These are phyloP conservation scores for Bryum argenteum DNA, from an alignment of 225 moss, liverwort and hornwort genomes.

Conservation along the genomic window DNA sequence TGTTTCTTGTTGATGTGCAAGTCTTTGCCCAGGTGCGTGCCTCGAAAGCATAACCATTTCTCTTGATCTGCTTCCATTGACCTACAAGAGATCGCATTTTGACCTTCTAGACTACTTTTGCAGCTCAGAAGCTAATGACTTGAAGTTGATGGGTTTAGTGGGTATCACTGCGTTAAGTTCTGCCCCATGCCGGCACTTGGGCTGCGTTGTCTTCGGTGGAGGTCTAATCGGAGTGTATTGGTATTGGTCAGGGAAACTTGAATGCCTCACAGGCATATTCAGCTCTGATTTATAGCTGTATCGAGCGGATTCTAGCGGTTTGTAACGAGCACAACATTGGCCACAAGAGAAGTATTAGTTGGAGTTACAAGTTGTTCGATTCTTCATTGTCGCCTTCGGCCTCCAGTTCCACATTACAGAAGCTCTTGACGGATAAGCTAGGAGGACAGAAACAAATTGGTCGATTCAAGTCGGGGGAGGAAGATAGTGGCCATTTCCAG, in stretches of 20 bases:
- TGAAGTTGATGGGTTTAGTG: not conserved
- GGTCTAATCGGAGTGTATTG: conserved; percentile 24
- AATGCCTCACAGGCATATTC: conserved; percentile 47
- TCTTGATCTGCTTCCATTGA: not conserved
- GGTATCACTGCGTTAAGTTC: not conserved
- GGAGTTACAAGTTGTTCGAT: conserved; percentile 80
- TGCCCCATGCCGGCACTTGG: not conserved
- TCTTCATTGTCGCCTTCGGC: conserved; percentile 55
- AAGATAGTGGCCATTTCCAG: conserved; percentile 58
- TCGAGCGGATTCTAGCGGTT: conserved; percentile 51
- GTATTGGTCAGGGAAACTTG: conserved; percentile 35
- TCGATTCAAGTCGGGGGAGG: conserved; percentile 47
- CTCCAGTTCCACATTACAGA: conserved; percentile 51
- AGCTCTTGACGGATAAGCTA: conserved; percentile 25
- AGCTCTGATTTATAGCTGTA: conserved; percentile 57
- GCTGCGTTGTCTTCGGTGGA: not conserved
- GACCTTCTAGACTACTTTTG: not conserved
- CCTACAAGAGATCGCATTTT: not conserved
- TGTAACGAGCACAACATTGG: conserved; percentile 59
- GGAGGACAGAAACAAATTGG: conserved; percentile 30
- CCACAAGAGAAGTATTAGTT: conserved; percentile 44
- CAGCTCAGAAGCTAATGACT: not conserved
- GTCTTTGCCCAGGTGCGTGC: conserved; percentile 61
- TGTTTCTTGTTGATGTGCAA: conserved; percentile 69
- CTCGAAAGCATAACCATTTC: not conserved